Percentiles rank a stretch among this genome's conserved stretches.
Conservation (phyloP, 75 land plant species). For the Larix kaempferi region DNA sequence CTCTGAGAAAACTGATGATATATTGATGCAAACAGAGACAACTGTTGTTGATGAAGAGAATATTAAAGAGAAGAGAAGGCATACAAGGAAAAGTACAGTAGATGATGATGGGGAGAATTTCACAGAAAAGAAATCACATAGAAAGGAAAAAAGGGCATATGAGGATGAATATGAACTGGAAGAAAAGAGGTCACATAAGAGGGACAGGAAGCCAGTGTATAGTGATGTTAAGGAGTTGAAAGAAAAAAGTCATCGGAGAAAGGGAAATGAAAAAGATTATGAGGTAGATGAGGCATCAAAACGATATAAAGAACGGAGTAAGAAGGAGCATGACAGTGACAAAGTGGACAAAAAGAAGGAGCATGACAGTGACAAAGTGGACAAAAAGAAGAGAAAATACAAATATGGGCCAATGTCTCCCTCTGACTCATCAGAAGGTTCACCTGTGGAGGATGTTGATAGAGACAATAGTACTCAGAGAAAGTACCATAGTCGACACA, state of each 20-base stretch:
- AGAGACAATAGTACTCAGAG: conserved; percentile 3
- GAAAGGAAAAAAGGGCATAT: conserved; percentile 4
- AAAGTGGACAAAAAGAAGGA: conserved; percentile 23
- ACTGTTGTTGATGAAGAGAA: conserved; percentile 1
- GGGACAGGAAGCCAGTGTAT: conserved; percentile 13
- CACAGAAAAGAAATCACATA: conserved; percentile 1
- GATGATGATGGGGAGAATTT: neutral
- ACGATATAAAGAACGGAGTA: neutral
- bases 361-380: conserved; percentile 25
- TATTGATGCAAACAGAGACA: neutral
- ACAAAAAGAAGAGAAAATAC: conserved; percentile 29
- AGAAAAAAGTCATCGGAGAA: conserved; percentile 19
- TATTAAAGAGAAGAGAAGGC: conserved; percentile 9
- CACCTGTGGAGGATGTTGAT: conserved; percentile 10
- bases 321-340: conserved; percentile 23
- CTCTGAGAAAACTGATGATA: neutral
- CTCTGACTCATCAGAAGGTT: conserved; percentile 26
- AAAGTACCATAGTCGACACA: neutral
- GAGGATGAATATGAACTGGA: neutral
- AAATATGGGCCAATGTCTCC: conserved; percentile 19
- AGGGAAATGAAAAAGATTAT: conserved; percentile 13
- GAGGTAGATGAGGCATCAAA: conserved; percentile 21
- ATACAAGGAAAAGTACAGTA: neutral
- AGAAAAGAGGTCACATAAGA: conserved; percentile 2
- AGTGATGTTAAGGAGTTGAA: conserved; percentile 23